Base-by-base conservation (phyloP, 148 eudicot genomes). In the Persicaria maculosa region DNA sequence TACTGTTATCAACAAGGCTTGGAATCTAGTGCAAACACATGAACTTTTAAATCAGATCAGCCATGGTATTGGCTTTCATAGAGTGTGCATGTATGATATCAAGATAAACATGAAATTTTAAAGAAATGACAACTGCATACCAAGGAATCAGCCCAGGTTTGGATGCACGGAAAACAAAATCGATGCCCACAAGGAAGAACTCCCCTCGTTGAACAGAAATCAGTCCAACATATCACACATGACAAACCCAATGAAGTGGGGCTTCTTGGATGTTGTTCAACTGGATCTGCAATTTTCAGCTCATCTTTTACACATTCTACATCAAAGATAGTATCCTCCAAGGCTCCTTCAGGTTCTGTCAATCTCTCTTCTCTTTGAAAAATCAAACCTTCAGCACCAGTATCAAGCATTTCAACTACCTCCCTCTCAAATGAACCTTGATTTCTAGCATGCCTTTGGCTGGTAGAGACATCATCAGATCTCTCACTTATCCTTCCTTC, bases 161-260 rank as follows among this genome's bases (percentile, higher is more conserved):
- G 92, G 79, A 95, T 95, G 88, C 98, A 95, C 36, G 87, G 73
- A 80, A 92, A 92, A 81, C 97, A 95, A 81, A 92, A 95, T 50
- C 98, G 87, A 83, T 95, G 98, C 54, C 98, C 98, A 84, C 98
- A 95, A 55, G 86, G 90, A 77, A 95, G 83, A 76, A 86, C 83
- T 52, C 98, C 98, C 76, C 98, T 88, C 9, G 83, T 78, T 77
- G 93, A 86, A 77, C 98, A 86, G 74, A 74, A 92, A 53, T 88
- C 86, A 74, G 97, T 92, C 88, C 86, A 92, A 81, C 98, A 95
- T 83, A 95, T 95, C 20, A 87, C 93, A 79, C 98, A 95, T 19
- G 97, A 88, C 72, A 88, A 68, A 55, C 85, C 86, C 58, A 53
- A 48, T 48, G 90, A 64, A 53, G 78, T 65, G 36, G 85, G 43